A percentile compares a stretch with the other conserved stretches of the same genome.
Conservation (phyloP, 2,329 filamentous ascomycete species). For the Pyricularia sp. region DNA sequence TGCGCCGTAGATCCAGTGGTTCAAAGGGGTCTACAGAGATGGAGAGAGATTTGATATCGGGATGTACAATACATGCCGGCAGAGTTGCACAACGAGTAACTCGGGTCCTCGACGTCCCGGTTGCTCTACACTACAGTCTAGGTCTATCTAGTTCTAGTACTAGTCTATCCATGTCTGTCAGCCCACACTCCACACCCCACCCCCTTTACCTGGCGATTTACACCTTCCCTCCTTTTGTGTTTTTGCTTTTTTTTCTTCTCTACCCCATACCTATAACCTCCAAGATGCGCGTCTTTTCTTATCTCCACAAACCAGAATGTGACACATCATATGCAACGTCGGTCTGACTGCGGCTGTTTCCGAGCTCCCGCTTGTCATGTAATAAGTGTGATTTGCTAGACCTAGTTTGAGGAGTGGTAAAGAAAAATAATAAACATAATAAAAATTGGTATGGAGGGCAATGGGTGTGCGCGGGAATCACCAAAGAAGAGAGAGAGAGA, state of each 20-base stretch:
- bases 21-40: neutral
- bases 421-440: too few species aligned
- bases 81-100: too few species aligned
- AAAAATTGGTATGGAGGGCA: neutral
- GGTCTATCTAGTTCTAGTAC: too few species aligned
- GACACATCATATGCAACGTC: neutral
- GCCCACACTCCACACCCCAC: too few species aligned
- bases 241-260: neutral
- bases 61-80: too few species aligned
- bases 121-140: too few species aligned
- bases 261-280: neutral
- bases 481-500: too few species aligned
- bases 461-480: too few species aligned
- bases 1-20: neutral
- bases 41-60: too few species aligned
- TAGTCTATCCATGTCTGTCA: too few species aligned
- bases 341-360: neutral
- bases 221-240: neutral
- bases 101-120: too few species aligned
- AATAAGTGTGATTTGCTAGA: neutral
- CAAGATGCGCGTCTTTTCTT: slow-evolving; percentile 14
- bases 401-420: too few species aligned
- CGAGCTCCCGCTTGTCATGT: neutral
- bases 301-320: slow-evolving; percentile 12
- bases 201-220: neutral